phyloP scores from a whole-genome alignment of 805 yeast genomes.

The Geotrichum ghanense region DNA sequence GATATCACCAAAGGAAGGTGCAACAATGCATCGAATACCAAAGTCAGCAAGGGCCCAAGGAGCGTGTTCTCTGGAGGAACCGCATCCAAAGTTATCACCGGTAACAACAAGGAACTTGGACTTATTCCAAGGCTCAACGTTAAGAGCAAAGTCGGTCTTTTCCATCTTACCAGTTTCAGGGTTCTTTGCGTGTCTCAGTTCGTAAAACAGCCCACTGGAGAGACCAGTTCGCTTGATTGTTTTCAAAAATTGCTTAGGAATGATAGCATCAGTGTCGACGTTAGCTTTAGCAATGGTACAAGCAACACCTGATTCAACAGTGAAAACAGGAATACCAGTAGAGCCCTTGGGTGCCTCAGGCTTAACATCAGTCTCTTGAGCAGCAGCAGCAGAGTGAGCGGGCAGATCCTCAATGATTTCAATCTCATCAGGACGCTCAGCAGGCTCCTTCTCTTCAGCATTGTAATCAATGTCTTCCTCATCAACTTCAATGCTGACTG shows the following conservation, averaged over 20 bases:
- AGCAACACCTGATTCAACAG: slow-evolving; percentile 68
- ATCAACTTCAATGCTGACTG: slow-evolving; percentile 26
- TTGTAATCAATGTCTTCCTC: slow-evolving; percentile 27
- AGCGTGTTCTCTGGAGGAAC: slow-evolving; percentile 98
- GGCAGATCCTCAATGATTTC: slow-evolving; percentile 39
- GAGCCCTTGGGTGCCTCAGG: slow-evolving; percentile 24
- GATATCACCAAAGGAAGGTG: slow-evolving; percentile 97
- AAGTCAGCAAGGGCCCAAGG: slow-evolving; percentile 99
- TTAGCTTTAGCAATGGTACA: slow-evolving; percentile 94
- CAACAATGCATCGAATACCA: slow-evolving; percentile 91
- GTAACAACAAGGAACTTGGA: slow-evolving; percentile 81
- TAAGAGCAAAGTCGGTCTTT: slow-evolving; percentile 83
- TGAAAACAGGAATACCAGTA: slow-evolving; percentile 64
- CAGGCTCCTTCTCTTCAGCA: slow-evolving; percentile 55
- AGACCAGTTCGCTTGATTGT: slow-evolving; percentile 97
- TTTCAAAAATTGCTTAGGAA: slow-evolving; percentile 96
- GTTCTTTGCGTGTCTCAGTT: slow-evolving; percentile 62
- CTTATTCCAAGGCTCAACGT: slow-evolving; percentile 68
- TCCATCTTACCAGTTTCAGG: slow-evolving; percentile 39
- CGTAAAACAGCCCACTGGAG: slow-evolving; percentile 79
- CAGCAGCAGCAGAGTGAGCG: slow-evolving; percentile 47
- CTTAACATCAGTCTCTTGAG: slow-evolving; percentile 18
- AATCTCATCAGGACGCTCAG: slow-evolving; percentile 39
- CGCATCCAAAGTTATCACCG: slow-evolving; percentile 98
- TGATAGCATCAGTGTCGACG: slow-evolving; percentile 96